Evolutionary conservation across 345 rosid genomes (phyloP), one percentile per base, ranked within the genome.

Genomic region (Xanthoceras sorbifolium): DNA sequence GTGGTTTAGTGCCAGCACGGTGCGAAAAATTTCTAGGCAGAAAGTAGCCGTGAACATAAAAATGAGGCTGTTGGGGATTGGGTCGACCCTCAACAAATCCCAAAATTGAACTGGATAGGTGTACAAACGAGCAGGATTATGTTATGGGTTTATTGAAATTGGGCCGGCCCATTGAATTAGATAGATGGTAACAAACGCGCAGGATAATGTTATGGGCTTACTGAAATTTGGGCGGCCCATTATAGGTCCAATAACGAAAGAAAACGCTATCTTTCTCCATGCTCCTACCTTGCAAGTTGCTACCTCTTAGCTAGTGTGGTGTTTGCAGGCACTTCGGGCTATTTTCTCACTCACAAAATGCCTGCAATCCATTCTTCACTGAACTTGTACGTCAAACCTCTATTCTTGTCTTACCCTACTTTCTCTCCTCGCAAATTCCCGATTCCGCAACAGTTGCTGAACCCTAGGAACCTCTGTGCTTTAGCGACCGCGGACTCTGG

Each of bases 321-420:
- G 55, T n/a, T n/a, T 50, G 55, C 20, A 17, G 55, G 55, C 8
- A 50, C 55, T 4, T 12, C n/a, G n/a, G n/a, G n/a, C n/a, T n/a
- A n/a, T 14, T 50, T 23, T 57, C 62, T 22, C 55, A 9, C 28
- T 57, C 28, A 7, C 65, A 55, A 32, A 3, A 83, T 84, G 91
- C 80, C 81, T 64, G 83, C 86, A 60, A 68, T 82, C 40, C 60
- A 82, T 18, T 80, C 77, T 42, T 78, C 90, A 11, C 69, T 82
- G 69, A 52, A 62, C 52, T 73, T 80, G 73, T 78, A 40, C 81
- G 67, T 81, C 23, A 86, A 78, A n/a, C 95, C 88, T 3, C 66
- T 81, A 40, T 63, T 84, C 23, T 69, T 79, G 38, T 70, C 84
- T 62, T 50, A 40, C 28, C 78, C 68, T 46, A 71, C 73, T 26